Percentiles rank a stretch among this genome's conserved stretches.
Conservation (phyloP, 805 yeast species). For the Cyberlindnera suaveolens region DNA sequence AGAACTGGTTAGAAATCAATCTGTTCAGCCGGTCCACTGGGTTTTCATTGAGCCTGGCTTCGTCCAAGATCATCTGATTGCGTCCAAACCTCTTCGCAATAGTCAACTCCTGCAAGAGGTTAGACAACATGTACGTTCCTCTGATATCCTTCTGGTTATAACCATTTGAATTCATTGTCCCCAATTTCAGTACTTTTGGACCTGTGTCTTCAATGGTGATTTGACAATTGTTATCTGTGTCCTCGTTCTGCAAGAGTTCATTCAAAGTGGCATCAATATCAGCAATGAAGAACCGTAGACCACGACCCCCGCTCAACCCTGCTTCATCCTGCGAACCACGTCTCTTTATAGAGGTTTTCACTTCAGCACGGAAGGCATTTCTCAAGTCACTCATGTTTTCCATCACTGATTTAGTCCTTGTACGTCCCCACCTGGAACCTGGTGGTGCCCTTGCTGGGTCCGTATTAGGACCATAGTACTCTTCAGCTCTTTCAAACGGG, state of each 20-base stretch:
- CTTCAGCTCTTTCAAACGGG: conserved; percentile 64
- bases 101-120: conserved; percentile 81
- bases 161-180: conserved; percentile 83
- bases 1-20: conserved; percentile 68
- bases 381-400: conserved; percentile 21
- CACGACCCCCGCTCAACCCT: conserved; percentile 29
- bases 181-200: conserved; percentile 72
- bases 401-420: conserved; percentile 50
- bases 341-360: conserved; percentile 30
- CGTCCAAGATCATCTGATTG: conserved; percentile 73
- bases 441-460: conserved; percentile 43
- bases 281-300: conserved; percentile 52
- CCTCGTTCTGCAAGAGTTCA: conserved; percentile 68
- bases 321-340: conserved; percentile 52
- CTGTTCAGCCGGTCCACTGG: conserved; percentile 76
- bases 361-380: conserved; percentile 17
- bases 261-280: conserved; percentile 70
- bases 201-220: conserved; percentile 83
- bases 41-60: conserved; percentile 76
- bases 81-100: conserved; percentile 79
- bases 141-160: conserved; percentile 64
- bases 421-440: conserved; percentile 39
- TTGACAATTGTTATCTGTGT: conserved; percentile 79
- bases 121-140: conserved; percentile 87
- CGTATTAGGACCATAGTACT: conserved; percentile 60